Conservation (phyloP, 192 early-diverging fungal species). For the Gryganskiella cystojenkinii region DNA sequence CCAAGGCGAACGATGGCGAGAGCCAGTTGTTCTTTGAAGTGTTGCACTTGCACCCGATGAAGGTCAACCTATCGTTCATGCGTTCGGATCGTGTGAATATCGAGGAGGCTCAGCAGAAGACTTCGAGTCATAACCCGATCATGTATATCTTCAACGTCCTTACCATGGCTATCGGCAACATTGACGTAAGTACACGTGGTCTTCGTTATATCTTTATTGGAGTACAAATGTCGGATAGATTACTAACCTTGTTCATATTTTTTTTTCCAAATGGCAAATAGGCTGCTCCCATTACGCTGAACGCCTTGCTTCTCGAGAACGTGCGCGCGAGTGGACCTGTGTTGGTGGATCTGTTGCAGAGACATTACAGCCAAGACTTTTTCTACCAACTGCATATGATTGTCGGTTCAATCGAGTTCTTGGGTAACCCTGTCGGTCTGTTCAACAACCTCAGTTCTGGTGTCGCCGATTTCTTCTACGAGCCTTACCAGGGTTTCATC, state of each 20-base stretch:
- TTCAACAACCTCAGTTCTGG: conserved; percentile 97
- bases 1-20: conserved; percentile 71
- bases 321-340: conserved; percentile 82
- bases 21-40: conserved; percentile 93
- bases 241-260: conserved; percentile 2
- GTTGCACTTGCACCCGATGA: conserved; percentile 93
- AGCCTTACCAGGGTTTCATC: conserved; percentile 96
- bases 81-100: conserved; percentile 76
- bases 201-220: conserved; percentile 3
- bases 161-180: conserved; percentile 97
- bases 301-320: conserved; percentile 90
- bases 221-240: background rate
- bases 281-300: conserved; percentile 89
- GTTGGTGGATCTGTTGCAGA: conserved; percentile 80
- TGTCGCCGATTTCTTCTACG: conserved; percentile 96
- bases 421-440: conserved; percentile 97
- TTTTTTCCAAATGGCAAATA: conserved; percentile 22
- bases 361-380: conserved; percentile 91
- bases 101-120: conserved; percentile 66
- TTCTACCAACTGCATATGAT: conserved; percentile 88
- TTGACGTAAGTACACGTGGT: conserved; percentile 74
- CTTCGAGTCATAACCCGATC: conserved; percentile 58
- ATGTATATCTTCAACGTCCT: conserved; percentile 86
- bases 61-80: conserved; percentile 96
- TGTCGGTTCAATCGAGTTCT: conserved; percentile 95